These are phyloP conservation scores for Thielaviopsis euricoi DNA, from an alignment of 2,329 filamentous ascomycete genomes.

Conservation along the genomic window DNA sequence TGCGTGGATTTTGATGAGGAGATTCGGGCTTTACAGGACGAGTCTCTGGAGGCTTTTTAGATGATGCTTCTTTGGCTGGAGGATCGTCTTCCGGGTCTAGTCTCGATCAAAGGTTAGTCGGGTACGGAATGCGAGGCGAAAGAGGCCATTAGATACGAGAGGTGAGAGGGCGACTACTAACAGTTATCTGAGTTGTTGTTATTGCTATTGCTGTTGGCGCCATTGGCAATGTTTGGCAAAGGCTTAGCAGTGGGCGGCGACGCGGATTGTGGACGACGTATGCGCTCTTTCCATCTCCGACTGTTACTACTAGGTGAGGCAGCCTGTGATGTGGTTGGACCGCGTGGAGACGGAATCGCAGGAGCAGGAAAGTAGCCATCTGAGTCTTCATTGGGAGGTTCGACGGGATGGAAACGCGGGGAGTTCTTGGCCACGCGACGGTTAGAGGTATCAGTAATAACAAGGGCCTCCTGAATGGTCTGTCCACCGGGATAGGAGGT, in stretches of 20 bases:
- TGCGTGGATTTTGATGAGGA: background rate
- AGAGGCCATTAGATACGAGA: background rate
- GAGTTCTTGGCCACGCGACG: slow-evolving; percentile 67
- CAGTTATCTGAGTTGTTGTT: background rate
- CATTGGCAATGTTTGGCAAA: slow-evolving; percentile 23
- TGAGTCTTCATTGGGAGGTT: slow-evolving; percentile 17
- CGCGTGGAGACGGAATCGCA: slow-evolving; percentile 12
- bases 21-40: background rate
- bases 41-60: background rate
- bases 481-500: slow-evolving; percentile 76
- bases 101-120: background rate
- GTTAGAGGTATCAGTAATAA: slow-evolving; percentile 64
- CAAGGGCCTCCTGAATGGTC: slow-evolving; percentile 68
- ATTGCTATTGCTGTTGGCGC: slow-evolving; percentile 48
- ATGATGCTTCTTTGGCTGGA: background rate
- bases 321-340: slow-evolving; percentile 18
- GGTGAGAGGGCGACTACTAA: background rate
- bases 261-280: background rate
- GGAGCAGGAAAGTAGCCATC: slow-evolving; percentile 10
- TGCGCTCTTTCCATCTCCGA: background rate
- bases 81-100: background rate
- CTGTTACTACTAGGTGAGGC: slow-evolving; percentile 20
- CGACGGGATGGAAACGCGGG: slow-evolving; percentile 24
- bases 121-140: background rate
- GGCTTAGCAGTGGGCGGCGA: slow-evolving; percentile 20